Conservation (phyloP, 768 basidiomycete species). For the Amanita pallidorosea region DNA sequence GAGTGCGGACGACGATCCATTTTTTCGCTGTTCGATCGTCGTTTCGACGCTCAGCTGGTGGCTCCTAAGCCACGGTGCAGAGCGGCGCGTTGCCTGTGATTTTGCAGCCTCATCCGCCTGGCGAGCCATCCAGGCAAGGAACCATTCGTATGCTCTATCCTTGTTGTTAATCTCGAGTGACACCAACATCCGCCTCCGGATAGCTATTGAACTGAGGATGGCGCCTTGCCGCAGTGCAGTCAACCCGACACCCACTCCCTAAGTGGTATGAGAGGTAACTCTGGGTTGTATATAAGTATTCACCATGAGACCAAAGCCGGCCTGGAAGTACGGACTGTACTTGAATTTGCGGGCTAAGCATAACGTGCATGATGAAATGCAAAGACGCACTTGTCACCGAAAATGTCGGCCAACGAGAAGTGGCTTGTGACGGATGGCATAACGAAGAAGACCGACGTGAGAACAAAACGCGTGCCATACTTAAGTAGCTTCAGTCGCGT, state of each 20-base stretch:
- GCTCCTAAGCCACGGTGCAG: constrained; percentile 51
- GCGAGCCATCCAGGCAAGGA: constrained; percentile 90
- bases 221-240: constrained; percentile 64
- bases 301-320: constrained; percentile 94
- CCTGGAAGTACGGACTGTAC: constrained; percentile 91
- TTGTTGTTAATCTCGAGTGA: constrained; percentile 94
- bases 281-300: neutral
- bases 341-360: constrained; percentile 19
- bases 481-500: constrained; percentile 14
- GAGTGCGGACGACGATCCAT: constrained; percentile 80
- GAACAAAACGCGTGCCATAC: constrained; percentile 5
- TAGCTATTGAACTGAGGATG: constrained; percentile 57
- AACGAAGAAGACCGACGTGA: constrained; percentile 4
- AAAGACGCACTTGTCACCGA: constrained; percentile 57
- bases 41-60: constrained; percentile 97
- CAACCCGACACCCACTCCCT: constrained; percentile 89
- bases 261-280: neutral
- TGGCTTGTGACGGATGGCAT: constrained; percentile 6
- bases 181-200: constrained; percentile 86
- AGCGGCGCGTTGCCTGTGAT: constrained; percentile 15
- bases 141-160: constrained; percentile 93
- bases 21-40: constrained; percentile 75
- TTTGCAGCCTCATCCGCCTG: constrained; percentile 31
- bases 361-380: constrained; percentile 3
- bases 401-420: constrained; percentile 27